Evolutionary conservation across 2,329 filamentous ascomycete genomes (phyloP).

Genomic region (Dryadomyces sulphureus): DNA sequence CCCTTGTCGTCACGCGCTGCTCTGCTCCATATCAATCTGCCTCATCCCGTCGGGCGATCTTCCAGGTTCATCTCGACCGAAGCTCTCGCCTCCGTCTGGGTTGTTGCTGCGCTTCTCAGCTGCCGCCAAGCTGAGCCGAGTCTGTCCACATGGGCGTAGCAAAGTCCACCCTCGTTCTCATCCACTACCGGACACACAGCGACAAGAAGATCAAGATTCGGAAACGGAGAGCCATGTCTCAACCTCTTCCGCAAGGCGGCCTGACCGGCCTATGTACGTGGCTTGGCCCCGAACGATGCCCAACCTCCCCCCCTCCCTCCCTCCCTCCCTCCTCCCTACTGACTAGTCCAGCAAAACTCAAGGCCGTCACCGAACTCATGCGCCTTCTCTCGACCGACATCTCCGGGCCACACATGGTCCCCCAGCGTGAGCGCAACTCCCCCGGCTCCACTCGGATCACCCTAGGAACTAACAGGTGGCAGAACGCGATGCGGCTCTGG

Average conservation of each 20-base stretch:
- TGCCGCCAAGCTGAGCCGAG: not conserved
- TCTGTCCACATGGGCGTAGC: slow-evolving; percentile 10
- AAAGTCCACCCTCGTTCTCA: slow-evolving; percentile 10
- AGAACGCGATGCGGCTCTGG: slow-evolving; percentile 50
- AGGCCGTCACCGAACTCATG: slow-evolving; percentile 52
- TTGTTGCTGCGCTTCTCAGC: slow-evolving; percentile 1
- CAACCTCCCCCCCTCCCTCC: not conserved
- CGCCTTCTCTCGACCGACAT: slow-evolving; percentile 48
- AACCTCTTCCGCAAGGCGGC: slow-evolving; percentile 14
- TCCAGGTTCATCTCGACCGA: too few relatives aligned
- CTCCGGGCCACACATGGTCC: slow-evolving; percentile 38
- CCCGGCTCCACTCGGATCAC: not conserved
- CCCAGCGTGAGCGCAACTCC: slow-evolving; percentile 35
- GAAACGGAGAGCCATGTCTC: slow-evolving; percentile 7
- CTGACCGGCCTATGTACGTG: slow-evolving; percentile 28
- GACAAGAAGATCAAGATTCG: slow-evolving; percentile 2
- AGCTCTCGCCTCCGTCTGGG: too few relatives aligned
- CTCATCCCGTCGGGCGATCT: too few relatives aligned
- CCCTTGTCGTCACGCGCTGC: too few relatives aligned
- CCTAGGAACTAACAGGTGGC: not conserved
- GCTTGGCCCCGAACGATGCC: too few relatives aligned
- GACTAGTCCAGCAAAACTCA: slow-evolving; percentile 44
- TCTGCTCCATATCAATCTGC: too few relatives aligned
- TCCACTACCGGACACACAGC: slow-evolving; percentile 3
- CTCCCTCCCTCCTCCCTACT: not conserved